Evolutionary conservation across 371 early-diverging fungal species (phyloP).

Genomic region (Mucor mucedo): DNA sequence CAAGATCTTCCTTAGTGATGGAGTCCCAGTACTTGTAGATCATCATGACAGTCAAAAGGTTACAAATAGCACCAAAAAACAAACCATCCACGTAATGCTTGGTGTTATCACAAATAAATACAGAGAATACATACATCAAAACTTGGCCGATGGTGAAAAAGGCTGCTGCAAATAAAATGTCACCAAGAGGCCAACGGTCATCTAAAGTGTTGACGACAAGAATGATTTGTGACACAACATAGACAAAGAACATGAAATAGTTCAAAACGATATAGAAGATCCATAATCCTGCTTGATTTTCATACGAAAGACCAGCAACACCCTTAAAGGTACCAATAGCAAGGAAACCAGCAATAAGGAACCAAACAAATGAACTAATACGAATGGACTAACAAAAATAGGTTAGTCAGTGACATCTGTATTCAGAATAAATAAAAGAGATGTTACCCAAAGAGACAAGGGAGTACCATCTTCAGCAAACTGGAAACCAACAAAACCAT

Average conservation of each 20-base stretch:
- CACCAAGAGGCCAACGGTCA: constrained; percentile 83
- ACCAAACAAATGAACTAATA: constrained; percentile 65
- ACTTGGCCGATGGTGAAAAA: constrained; percentile 79
- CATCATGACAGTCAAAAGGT: constrained; percentile 89
- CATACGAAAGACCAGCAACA: constrained; percentile 54
- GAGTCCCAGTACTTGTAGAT: constrained; percentile 94
- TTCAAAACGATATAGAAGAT: constrained; percentile 75
- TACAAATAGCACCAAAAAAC: constrained; percentile 83
- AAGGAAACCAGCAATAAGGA: constrained; percentile 66
- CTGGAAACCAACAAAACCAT: constrained; percentile 90
- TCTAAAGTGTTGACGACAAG: constrained; percentile 84
- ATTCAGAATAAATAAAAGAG: not conserved
- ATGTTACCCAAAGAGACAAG: constrained; percentile 42
- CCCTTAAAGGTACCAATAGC: constrained; percentile 73
- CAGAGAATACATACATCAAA: constrained; percentile 64
- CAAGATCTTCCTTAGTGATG: constrained; percentile 92
- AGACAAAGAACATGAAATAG: constrained; percentile 68
- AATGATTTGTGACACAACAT: constrained; percentile 77
- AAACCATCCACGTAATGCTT: constrained; percentile 88
- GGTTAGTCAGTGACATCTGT: constrained; percentile 32
- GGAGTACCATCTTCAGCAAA: constrained; percentile 89
- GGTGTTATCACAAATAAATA: constrained; percentile 70
- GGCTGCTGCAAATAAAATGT: constrained; percentile 73
- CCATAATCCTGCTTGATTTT: constrained; percentile 69
- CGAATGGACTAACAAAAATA: constrained; percentile 62